Evolutionary conservation across 805 yeast species (phyloP).

Genomic region (Hanseniaspora lachancei): DNA sequence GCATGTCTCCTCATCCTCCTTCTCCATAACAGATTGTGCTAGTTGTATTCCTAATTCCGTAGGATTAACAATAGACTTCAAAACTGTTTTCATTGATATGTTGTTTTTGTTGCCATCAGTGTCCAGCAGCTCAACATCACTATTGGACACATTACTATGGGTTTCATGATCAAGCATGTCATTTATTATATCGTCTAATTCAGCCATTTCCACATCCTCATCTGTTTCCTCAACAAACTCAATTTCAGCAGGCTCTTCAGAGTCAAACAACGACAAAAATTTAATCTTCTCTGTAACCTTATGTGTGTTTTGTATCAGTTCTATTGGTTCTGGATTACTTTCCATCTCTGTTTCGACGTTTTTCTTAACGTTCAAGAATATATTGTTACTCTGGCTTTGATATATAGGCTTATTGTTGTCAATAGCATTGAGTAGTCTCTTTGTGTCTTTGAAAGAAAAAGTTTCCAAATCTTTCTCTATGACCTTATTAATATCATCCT

Average conservation of each 20-base stretch:
- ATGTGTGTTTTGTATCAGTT: not conserved
- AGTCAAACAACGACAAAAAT: not conserved
- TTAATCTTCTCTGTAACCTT: conserved; percentile 8
- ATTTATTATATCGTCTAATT: not conserved
- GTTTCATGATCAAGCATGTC: not conserved
- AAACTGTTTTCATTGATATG: not conserved
- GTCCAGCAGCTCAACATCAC: not conserved
- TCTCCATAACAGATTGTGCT: not conserved
- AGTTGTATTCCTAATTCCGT: conserved; percentile 11
- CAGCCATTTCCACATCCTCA: conserved; percentile 2
- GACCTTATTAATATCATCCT: not conserved
- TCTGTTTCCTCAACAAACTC: not conserved
- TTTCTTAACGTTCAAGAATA: not conserved
- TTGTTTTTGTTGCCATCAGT: not conserved
- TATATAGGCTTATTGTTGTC: not conserved
- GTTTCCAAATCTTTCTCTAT: not conserved
- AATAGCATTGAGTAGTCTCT: not conserved
- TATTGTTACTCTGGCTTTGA: not conserved
- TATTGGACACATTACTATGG: not conserved
- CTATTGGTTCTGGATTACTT: not conserved
- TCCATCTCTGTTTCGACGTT: not conserved
- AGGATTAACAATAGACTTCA: conserved; percentile 7
- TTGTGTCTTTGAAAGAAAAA: not conserved
- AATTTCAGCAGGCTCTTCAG: not conserved
- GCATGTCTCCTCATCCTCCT: not conserved